phyloP scores from a whole-genome alignment of 2,329 filamentous ascomycete genomes.

The Ceratocystis colombiana region DNA sequence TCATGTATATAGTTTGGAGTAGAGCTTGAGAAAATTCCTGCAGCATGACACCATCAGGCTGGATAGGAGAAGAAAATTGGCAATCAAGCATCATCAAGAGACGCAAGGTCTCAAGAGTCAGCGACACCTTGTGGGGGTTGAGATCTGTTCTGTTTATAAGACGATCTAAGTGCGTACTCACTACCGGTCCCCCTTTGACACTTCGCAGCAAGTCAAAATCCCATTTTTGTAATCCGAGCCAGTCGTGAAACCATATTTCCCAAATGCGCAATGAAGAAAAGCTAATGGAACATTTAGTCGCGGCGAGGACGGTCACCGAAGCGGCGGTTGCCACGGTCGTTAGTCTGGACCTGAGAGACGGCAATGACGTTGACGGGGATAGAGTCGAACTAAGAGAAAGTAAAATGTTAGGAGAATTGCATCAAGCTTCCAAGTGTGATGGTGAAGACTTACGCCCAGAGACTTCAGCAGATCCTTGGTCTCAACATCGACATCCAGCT shows the following conservation, averaged over 20 bases:
- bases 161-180: slow-evolving; percentile 48
- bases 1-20: background rate
- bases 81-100: slow-evolving; percentile 81
- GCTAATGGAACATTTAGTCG: slow-evolving; percentile 34
- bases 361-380: slow-evolving; percentile 93
- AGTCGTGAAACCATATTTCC: slow-evolving; percentile 28
- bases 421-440: background rate
- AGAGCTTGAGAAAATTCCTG: background rate
- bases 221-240: slow-evolving; percentile 28
- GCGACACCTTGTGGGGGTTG: slow-evolving; percentile 73
- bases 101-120: slow-evolving; percentile 51
- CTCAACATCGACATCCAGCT: slow-evolving; percentile 90
- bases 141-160: slow-evolving; percentile 45
- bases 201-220: slow-evolving; percentile 38
- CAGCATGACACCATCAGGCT: slow-evolving; percentile 11
- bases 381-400: slow-evolving; percentile 68
- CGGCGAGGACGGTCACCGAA: slow-evolving; percentile 52
- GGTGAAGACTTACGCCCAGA: slow-evolving; percentile 70
- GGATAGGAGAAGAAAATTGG: slow-evolving; percentile 44
- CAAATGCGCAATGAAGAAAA: slow-evolving; percentile 26
- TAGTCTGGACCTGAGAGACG: slow-evolving; percentile 76
- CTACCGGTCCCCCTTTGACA: slow-evolving; percentile 46
- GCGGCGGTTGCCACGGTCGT: slow-evolving; percentile 68
- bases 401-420: slow-evolving; percentile 6
- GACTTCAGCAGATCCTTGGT: slow-evolving; percentile 99